Base-by-base conservation (phyloP, 176 grass and related monocot species). In the Cocos nucifera region DNA sequence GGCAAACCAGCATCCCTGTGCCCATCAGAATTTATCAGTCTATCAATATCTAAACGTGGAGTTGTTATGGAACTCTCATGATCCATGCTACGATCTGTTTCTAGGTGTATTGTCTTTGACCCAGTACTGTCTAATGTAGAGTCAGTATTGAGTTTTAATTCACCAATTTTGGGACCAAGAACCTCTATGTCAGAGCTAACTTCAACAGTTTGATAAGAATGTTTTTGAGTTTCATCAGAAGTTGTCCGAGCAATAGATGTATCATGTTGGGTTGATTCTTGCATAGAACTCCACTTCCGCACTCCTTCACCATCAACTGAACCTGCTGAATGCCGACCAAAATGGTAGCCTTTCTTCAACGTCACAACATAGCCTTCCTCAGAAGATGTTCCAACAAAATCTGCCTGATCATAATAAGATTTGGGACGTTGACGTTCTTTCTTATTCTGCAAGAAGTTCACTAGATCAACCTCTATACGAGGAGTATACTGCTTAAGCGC, bases 391-490 rank as follows among this genome's bases (percentile, higher is more conserved):
- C 84, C 93, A 83, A 92, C 14, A 44, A 44, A 83, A 83, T 98
- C 93, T 48, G 75, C 58, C 44, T 97, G 86, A 52, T 98, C 93
- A 70, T 92, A 98, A 51, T 48, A 76, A 32, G 84, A 83, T 75
- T 98, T 98, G 50, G 79, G 70, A 4, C 84, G 81, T 14, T 89
- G 87, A 0, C 84, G 88, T 57, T 98, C 93, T 83, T 98, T 98
- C 76, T 92, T 98, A 62, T 82, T 98, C 79, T 98, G 93, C 67
- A 98, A 82, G 67, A 88, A 98, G 80, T 89, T 98, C 69, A 98
- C 88, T 59, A 98, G 78, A 85, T 98, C 93, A 83, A 98, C 93
- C 69, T 98, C 93, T 57, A 98, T 92, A 78, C 93, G 80, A 51
- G 93, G 87, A 49, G 93, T 98, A 67, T 92, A 83, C 66, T 92